Percentiles rank a stretch among this genome's conserved stretches.
Conservation (phyloP, 2,329 filamentous ascomycete genomes). For the Neofusicoccum kwambonambiense region DNA sequence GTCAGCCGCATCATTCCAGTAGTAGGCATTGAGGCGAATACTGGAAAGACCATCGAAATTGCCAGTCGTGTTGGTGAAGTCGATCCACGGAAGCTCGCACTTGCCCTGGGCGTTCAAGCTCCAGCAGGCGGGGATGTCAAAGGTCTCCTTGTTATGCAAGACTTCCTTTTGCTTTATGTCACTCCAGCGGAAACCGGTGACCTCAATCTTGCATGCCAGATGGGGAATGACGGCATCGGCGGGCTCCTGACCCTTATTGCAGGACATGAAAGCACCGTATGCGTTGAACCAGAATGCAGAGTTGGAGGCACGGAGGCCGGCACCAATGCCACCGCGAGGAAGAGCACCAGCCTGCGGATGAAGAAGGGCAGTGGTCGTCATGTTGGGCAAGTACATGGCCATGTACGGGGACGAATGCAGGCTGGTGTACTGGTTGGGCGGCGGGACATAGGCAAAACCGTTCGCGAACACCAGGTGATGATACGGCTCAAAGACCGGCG, state of each 20-base stretch:
- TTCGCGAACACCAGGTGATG: conserved; percentile 53
- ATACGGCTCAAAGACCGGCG: conserved; percentile 49
- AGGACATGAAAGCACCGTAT: conserved; percentile 47
- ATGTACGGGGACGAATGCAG: conserved; percentile 48
- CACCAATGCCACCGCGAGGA: conserved; percentile 48
- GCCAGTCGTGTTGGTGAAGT: conserved; percentile 38
- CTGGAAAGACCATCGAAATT: conserved; percentile 44
- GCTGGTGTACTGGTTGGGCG: conserved; percentile 44
- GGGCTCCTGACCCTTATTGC: conserved; percentile 37
- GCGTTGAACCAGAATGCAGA: conserved; percentile 53
- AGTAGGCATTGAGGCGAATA: conserved; percentile 50
- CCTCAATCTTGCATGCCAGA: conserved; percentile 43
- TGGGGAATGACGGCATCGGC: conserved; percentile 21
- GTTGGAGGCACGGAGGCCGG: conserved; percentile 43
- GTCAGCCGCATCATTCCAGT: conserved; percentile 32
- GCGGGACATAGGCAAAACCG: conserved; percentile 50
- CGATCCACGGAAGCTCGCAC: conserved; percentile 45
- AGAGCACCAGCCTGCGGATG: conserved; percentile 34
- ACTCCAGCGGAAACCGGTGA: conserved; percentile 48
- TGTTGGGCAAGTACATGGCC: conserved; percentile 47
- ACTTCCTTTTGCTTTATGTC: conserved; percentile 31
- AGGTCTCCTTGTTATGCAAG: neutral
- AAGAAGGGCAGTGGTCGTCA: conserved; percentile 27
- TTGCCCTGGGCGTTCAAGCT: conserved; percentile 26
- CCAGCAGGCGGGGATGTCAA: conserved; percentile 33